Percentiles rank a stretch among this genome's conserved stretches.
These are phyloP conservation scores for Oryza longistaminata DNA, from an alignment of 176 grass and related monocot species.

Conservation along the genomic window DNA sequence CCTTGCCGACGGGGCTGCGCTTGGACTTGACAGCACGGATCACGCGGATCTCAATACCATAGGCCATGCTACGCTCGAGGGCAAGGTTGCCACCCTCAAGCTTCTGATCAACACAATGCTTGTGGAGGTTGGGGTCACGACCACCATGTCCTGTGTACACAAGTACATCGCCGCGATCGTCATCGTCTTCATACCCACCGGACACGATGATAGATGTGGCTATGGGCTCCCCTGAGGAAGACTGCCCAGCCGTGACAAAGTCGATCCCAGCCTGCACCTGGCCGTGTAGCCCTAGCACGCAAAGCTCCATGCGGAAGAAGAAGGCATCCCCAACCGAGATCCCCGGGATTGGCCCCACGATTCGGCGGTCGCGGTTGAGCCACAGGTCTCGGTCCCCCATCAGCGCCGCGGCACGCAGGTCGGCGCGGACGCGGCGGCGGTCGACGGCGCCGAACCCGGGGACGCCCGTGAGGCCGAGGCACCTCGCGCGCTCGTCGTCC, in stretches of 20 bases:
- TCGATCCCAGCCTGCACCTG: conserved; percentile 95
- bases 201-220: conserved; percentile 95
- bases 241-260: conserved; percentile 55
- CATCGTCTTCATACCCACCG: conserved; percentile 96
- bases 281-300: conserved; percentile 89
- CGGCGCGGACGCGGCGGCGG: conserved; percentile 59
- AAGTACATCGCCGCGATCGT: conserved; percentile 78
- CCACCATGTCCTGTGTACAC: conserved; percentile 97
- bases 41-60: conserved; percentile 93
- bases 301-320: conserved; percentile 91
- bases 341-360: conserved; percentile 81
- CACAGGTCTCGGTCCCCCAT: conserved; percentile 85
- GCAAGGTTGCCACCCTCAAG: conserved; percentile 89
- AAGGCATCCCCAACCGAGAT: conserved; percentile 85
- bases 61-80: conserved; percentile 90
- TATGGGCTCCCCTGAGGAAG: conserved; percentile 78
- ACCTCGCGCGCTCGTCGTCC: conserved; percentile 65
- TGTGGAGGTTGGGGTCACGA: conserved; percentile 67
- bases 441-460: conserved; percentile 25
- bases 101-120: conserved; percentile 79
- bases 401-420: conserved; percentile 66
- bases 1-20: conserved; percentile 52
- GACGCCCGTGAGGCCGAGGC: conserved; percentile 41
- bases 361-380: conserved; percentile 89
- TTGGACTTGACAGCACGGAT: conserved; percentile 72